These are phyloP conservation scores for Stagonosporopsis chrysanthemi DNA, from an alignment of 2,329 filamentous ascomycete genomes.

Conservation along the genomic window DNA sequence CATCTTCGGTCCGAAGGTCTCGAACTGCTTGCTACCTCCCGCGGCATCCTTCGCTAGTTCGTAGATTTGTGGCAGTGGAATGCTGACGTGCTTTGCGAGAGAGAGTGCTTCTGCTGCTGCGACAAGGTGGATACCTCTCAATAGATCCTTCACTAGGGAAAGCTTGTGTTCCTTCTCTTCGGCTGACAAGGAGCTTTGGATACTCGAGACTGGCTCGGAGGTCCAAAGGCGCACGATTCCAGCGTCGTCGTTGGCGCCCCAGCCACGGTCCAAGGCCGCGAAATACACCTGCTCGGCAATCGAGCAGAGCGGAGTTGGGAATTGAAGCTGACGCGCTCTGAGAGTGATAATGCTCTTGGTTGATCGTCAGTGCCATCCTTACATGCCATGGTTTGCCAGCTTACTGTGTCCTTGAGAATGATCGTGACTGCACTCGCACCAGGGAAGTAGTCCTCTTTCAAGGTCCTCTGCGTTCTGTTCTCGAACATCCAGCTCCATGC, in stretches of 20 bases:
- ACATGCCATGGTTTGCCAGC: slow-evolving; percentile 4
- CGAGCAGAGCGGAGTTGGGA: slow-evolving; percentile 67
- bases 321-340: slow-evolving; percentile 65
- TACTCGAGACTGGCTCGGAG: slow-evolving; percentile 48
- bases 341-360: slow-evolving; percentile 69
- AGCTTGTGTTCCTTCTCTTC: slow-evolving; percentile 41
- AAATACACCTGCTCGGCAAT: slow-evolving; percentile 72
- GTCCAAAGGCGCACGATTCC: slow-evolving; percentile 64
- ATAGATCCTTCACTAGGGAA: slow-evolving; percentile 47
- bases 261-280: slow-evolving; percentile 65
- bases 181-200: slow-evolving; percentile 32
- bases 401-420: slow-evolving; percentile 57
- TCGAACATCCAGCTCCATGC: slow-evolving; percentile 64
- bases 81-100: slow-evolving; percentile 47
- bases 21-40: slow-evolving; percentile 48
- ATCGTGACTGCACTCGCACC: slow-evolving; percentile 55
- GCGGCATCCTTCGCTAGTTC: slow-evolving; percentile 48
- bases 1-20: slow-evolving; percentile 41
- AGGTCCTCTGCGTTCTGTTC: slow-evolving; percentile 62
- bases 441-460: slow-evolving; percentile 60
- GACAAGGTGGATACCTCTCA: slow-evolving; percentile 46
- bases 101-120: slow-evolving; percentile 49
- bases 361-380: background rate
- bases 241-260: slow-evolving; percentile 62
- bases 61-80: slow-evolving; percentile 49